Conservation (phyloP, 495 filamentous ascomycete species). For the Cercophora scortea region DNA sequence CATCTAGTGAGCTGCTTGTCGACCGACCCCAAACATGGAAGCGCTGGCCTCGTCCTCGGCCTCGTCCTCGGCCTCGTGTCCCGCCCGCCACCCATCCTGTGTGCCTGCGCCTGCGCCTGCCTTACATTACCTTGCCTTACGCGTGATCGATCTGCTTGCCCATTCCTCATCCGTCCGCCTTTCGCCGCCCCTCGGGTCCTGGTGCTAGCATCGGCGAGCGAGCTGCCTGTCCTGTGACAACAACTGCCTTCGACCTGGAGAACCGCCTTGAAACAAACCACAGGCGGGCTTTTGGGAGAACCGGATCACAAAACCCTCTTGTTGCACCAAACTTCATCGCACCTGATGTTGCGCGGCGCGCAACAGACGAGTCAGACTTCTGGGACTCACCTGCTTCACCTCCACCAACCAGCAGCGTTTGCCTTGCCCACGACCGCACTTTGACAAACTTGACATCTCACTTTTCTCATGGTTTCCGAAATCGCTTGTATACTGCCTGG, state of each 20-base stretch:
- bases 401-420: not conserved
- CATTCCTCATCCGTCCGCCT: conserved; percentile 12
- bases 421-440: not conserved
- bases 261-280: conserved; percentile 11
- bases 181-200: not conserved
- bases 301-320: not conserved
- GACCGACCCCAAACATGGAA: too few relatives aligned
- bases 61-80: not conserved
- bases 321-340: conserved; percentile 2
- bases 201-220: not conserved
- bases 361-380: conserved; percentile 5
- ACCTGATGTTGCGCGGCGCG: conserved; percentile 22
- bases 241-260: conserved; percentile 11
- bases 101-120: conserved; percentile 8
- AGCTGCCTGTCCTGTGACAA: conserved; percentile 13
- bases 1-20: too few relatives aligned
- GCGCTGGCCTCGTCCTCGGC: not conserved
- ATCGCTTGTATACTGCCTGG: conserved; percentile 4
- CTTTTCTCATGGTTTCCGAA: not conserved
- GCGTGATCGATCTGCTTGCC: conserved; percentile 4
- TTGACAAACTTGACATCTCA: not conserved
- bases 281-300: not conserved
- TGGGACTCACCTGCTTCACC: not conserved
- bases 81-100: not conserved
- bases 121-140: too few relatives aligned